A percentile compares a stretch with the other conserved stretches of the same genome.
Conservation (phyloP, 2,329 filamentous ascomycete genomes). For the Aureobasidium sp. region DNA sequence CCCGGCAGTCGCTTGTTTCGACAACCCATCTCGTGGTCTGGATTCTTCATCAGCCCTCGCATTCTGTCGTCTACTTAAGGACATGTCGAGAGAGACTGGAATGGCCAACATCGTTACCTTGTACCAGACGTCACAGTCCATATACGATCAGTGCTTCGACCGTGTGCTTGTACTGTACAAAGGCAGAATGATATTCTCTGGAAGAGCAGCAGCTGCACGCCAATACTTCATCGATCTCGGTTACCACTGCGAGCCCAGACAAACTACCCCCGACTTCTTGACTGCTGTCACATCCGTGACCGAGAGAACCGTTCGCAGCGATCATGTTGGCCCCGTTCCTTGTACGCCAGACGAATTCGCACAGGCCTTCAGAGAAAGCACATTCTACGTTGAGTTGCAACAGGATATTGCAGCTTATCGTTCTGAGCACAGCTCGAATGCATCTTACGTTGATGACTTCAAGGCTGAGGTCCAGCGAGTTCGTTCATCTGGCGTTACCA, state of each 20-base stretch:
- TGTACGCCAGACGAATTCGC: slow-evolving; percentile 65
- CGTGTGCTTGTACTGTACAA: slow-evolving; percentile 70
- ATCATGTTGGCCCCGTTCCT: slow-evolving; percentile 56
- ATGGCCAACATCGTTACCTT: slow-evolving; percentile 50
- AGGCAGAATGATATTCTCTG: slow-evolving; percentile 69
- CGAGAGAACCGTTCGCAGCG: slow-evolving; percentile 50
- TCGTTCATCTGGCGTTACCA: neutral
- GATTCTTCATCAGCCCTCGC: slow-evolving; percentile 54
- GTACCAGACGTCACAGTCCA: slow-evolving; percentile 43
- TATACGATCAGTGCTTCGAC: slow-evolving; percentile 63
- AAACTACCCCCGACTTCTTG: slow-evolving; percentile 65
- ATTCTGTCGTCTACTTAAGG: slow-evolving; percentile 48
- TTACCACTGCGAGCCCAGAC: slow-evolving; percentile 59
- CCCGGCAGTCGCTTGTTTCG: slow-evolving; percentile 37
- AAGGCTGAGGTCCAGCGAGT: slow-evolving; percentile 9
- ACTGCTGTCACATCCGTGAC: slow-evolving; percentile 63
- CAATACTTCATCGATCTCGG: slow-evolving; percentile 61
- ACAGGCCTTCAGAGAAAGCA: slow-evolving; percentile 36
- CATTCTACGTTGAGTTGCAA: slow-evolving; percentile 32
- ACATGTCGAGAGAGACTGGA: slow-evolving; percentile 44
- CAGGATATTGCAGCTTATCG: slow-evolving; percentile 48
- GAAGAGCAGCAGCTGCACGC: slow-evolving; percentile 52
- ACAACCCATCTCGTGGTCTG: slow-evolving; percentile 44
- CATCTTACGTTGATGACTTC: slow-evolving; percentile 11
- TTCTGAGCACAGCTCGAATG: slow-evolving; percentile 19